Evolutionary conservation across 768 basidiomycete genomes (phyloP).

Genomic region (Leccinum fibrillosum): DNA sequence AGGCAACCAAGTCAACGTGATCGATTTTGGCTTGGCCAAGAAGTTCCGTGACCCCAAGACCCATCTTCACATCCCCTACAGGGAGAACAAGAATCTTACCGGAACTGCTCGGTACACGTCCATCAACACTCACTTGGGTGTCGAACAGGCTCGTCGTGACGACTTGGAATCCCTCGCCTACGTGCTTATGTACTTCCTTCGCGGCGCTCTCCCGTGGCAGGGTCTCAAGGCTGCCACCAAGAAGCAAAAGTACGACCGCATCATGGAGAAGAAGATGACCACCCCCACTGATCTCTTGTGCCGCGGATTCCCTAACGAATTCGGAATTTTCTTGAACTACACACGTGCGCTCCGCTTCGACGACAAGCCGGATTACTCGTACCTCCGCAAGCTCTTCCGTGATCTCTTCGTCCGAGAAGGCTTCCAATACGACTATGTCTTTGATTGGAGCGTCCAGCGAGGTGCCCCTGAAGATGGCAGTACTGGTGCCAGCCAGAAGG

Average conservation of each 20-base stretch:
- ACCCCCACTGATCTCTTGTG: slow-evolving; percentile 95
- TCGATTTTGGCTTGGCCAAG: slow-evolving; percentile 98
- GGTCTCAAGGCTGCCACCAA: slow-evolving; percentile 99
- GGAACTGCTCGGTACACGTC: slow-evolving; percentile 99
- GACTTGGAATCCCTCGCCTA: slow-evolving; percentile 98
- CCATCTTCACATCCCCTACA: slow-evolving; percentile 98
- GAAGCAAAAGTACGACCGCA: slow-evolving; percentile 99
- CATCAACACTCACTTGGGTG: slow-evolving; percentile 98
- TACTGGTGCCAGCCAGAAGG: slow-evolving; percentile 60
- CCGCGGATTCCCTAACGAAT: slow-evolving; percentile 99
- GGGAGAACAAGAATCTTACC: slow-evolving; percentile 99
- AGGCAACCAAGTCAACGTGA: slow-evolving; percentile 99
- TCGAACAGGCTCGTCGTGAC: slow-evolving; percentile 96
- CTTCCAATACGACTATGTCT: slow-evolving; percentile 99
- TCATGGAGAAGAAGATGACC: slow-evolving; percentile 99
- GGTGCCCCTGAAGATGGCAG: slow-evolving; percentile 63
- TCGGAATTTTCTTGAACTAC: slow-evolving; percentile 99
- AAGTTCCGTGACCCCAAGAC: slow-evolving; percentile 99
- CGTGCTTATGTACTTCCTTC: slow-evolving; percentile 99
- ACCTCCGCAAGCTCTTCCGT: slow-evolving; percentile 98
- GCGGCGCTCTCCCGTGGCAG: slow-evolving; percentile 97
- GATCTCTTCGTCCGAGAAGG: slow-evolving; percentile 97
- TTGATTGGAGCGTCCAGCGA: slow-evolving; percentile 95
- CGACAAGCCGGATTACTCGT: slow-evolving; percentile 99
- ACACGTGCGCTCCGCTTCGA: slow-evolving; percentile 98